These are phyloP conservation scores for Eucalyptus lansdowneana DNA, from an alignment of 345 rosid genomes.

Conservation along the genomic window DNA sequence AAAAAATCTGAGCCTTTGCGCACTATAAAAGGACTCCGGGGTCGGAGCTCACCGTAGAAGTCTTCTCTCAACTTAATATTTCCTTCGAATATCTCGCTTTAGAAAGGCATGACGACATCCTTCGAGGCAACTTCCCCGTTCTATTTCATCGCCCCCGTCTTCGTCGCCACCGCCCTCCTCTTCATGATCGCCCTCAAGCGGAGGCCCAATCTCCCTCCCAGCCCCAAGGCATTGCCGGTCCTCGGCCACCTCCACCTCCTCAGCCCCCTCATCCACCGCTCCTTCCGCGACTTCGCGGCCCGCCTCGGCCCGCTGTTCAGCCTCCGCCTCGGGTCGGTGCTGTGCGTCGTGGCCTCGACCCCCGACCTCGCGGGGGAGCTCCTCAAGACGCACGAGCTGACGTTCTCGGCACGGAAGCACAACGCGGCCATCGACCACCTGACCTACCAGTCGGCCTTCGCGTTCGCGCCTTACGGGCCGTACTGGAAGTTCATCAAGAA, in stretches of 20 bases:
- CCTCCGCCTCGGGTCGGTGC: slow-evolving; percentile 20
- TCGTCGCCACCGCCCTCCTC: neutral
- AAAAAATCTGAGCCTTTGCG: neutral
- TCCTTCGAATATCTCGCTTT: neutral
- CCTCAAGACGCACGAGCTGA: slow-evolving; percentile 18
- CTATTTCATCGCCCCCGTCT: neutral
- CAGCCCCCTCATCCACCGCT: slow-evolving; percentile 16
- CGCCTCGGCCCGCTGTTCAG: slow-evolving; percentile 15
- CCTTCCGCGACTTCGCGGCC: slow-evolving; percentile 5
- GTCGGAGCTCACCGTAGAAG: neutral
- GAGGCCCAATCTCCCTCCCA: slow-evolving; percentile 11
- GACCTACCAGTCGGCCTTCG: slow-evolving; percentile 29
- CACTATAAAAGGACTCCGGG: neutral
- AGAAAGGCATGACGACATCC: neutral
- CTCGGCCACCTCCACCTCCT: slow-evolving; percentile 40
- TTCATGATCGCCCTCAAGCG: neutral
- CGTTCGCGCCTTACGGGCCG: slow-evolving; percentile 25
- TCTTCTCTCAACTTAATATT: neutral
- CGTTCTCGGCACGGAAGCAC: slow-evolving; percentile 15
- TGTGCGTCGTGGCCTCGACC: slow-evolving; percentile 18
- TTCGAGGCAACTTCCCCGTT: neutral
- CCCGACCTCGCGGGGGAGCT: slow-evolving; percentile 22
- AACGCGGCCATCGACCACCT: slow-evolving; percentile 20
- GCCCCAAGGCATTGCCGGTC: slow-evolving; percentile 21
- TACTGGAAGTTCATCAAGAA: slow-evolving; percentile 39